phyloP scores from a whole-genome alignment of 176 grass and related monocot species.

The Zizania latifolia region DNA sequence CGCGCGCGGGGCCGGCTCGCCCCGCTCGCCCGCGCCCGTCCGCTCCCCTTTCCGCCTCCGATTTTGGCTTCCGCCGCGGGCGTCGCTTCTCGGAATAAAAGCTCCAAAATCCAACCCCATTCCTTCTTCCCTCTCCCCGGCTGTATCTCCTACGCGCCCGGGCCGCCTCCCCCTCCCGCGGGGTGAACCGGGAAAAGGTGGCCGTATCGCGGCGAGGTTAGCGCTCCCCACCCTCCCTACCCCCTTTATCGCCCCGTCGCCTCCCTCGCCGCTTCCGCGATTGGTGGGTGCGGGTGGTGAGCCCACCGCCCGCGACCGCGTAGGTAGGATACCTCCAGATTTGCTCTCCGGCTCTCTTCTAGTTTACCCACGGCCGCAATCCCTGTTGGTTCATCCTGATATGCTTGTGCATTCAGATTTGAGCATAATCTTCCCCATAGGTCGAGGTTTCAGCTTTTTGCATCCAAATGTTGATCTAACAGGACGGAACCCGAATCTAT shows the following conservation, averaged over 20 bases:
- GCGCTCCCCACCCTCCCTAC: constrained; percentile 14
- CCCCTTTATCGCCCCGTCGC: neutral
- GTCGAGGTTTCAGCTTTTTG: neutral
- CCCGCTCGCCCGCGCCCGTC: neutral
- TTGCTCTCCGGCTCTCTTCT: neutral
- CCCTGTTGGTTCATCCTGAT: neutral
- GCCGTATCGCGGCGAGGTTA: constrained; percentile 24
- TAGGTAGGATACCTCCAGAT: neutral
- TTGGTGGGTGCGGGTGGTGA: neutral
- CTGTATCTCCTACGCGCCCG: neutral
- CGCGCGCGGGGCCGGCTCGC: constrained; percentile 18
- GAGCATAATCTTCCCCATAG: neutral
- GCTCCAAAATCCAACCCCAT: neutral
- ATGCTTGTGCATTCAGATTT: neutral
- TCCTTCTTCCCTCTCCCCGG: neutral
- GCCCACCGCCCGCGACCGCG: neutral
- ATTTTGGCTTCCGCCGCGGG: constrained; percentile 12
- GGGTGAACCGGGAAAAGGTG: neutral
- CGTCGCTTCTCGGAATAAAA: neutral
- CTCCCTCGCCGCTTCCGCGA: neutral
- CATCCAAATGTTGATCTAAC: neutral
- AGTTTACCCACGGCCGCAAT: neutral
- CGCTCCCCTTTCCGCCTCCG: neutral
- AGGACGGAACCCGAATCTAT: neutral
- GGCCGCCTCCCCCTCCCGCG: neutral